phyloP scores from a whole-genome alignment of 2,329 filamentous ascomycete genomes.

The Albifimbria verrucaria region DNA sequence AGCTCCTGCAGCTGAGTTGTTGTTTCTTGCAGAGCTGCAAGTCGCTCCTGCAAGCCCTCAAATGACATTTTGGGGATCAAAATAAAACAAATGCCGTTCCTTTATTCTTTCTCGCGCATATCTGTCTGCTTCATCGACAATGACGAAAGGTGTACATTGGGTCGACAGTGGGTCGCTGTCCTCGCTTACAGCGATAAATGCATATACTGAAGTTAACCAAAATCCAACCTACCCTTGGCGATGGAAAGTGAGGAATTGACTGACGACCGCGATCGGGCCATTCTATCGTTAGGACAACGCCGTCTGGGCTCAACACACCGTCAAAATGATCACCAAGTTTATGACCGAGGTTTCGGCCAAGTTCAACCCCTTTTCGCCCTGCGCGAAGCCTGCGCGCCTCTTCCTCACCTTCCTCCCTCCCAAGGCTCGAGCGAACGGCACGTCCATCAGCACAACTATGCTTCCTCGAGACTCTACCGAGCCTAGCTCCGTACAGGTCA shows the following conservation, averaged over 20 bases:
- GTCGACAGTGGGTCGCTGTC: neutral
- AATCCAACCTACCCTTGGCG: neutral
- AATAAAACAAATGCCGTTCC: neutral
- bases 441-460: slow-evolving; percentile 75
- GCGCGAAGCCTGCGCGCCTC: slow-evolving; percentile 77
- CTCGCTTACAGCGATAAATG: neutral
- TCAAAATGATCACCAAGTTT: slow-evolving; percentile 78
- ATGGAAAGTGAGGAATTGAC: neutral
- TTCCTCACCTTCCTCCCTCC: slow-evolving; percentile 85
- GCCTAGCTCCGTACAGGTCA: slow-evolving; percentile 67
- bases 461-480: slow-evolving; percentile 68
- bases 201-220: neutral
- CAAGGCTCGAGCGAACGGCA: slow-evolving; percentile 67
- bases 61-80: slow-evolving; percentile 45
- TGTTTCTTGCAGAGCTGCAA: slow-evolving; percentile 58
- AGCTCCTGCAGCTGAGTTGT: slow-evolving; percentile 55
- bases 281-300: slow-evolving; percentile 1
- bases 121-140: neutral
- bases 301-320: slow-evolving; percentile 6
- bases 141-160: slow-evolving; percentile 1
- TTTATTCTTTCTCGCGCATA: neutral
- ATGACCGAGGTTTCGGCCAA: slow-evolving; percentile 79
- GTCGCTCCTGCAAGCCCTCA: slow-evolving; percentile 59
- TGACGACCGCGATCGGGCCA: slow-evolving; percentile 10
- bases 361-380: slow-evolving; percentile 87